Base-by-base conservation (phyloP, 495 filamentous ascomycete genomes). In the Xeromyces bisporus region DNA sequence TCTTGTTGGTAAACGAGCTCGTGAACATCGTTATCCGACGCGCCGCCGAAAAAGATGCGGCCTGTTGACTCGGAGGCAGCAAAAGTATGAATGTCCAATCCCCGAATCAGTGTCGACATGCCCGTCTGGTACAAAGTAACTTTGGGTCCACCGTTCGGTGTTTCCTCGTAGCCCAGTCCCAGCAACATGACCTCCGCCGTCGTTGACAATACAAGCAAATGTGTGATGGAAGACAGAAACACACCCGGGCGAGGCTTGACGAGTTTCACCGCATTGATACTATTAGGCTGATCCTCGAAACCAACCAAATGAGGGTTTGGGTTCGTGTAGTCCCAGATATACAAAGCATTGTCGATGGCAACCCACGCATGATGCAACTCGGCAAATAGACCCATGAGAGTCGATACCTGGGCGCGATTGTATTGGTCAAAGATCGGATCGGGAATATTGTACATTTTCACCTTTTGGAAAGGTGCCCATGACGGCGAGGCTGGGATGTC, bases 1-100 rank as follows among this genome's bases (percentile, higher is more conserved):
- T 96, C 82, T 50, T 91, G 79, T 51, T 94, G 85, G 55, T 99
- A 99, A 28, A 76, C 79, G 18, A 96, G 62, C 56, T 99, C 89
- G 47, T 87, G 80, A 30, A 99, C 69, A 46, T 94, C 83, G 35
- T 75, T 77, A 46, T 85, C 81, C 11, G 59, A 66, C 13, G 64
- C 66, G n/a, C 84, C 81, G 15, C 70, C 72, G 43, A 93, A 89
- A 55, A 99, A 99, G 28, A 99, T 83, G 26, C 89, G 77, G 7
- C 89, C 89, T 3, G 67, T 75, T 12, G 73, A 67, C 23, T 60
- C 58, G 2, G 82, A 86, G 7, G 80, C 82, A 12, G 73, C 75
- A 38, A 96, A 80, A 30, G 75, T 63, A 36, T 68, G 67, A 27
- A 92, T 70, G 32, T 78, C 73, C 17, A 81, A 46, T 2, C 82